These are phyloP conservation scores for Xylaria palmicola DNA, from an alignment of 495 filamentous ascomycete species.

Conservation along the genomic window DNA sequence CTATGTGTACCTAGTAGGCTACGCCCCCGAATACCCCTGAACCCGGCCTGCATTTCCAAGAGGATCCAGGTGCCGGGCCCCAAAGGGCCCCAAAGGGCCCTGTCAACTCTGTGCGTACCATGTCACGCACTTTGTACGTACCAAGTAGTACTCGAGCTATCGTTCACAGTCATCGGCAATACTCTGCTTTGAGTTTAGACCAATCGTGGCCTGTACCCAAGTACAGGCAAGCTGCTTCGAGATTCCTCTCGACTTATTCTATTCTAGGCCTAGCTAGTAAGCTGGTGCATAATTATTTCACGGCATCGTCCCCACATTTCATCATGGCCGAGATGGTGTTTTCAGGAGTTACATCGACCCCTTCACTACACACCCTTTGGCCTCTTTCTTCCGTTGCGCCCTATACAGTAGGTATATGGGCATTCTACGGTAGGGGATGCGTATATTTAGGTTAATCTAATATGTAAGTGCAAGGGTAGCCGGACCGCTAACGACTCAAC, in stretches of 20 bases:
- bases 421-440: neutral
- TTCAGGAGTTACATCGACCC: conserved; percentile 13
- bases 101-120: no score
- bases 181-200: conserved; percentile 11
- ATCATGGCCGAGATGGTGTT: conserved; percentile 1
- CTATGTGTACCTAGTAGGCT: neutral
- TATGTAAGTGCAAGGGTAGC: neutral
- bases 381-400: conserved; percentile 1
- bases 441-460: neutral
- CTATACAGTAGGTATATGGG: conserved; percentile 1
- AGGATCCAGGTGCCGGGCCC: conserved; percentile 7
- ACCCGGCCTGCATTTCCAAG: neutral
- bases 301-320: conserved; percentile 1
- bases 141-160: neutral
- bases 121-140: no score
- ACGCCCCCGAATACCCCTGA: conserved; percentile 10
- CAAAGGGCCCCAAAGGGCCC: neutral
- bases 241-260: conserved; percentile 5
- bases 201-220: neutral
- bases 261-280: neutral
- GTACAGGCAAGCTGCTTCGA: conserved; percentile 8
- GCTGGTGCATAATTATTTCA: neutral
- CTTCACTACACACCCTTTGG: conserved; percentile 4
- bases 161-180: neutral
- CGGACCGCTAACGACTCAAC: neutral